These are phyloP conservation scores for Trichocladium antarcticum DNA, from an alignment of 495 filamentous ascomycete species.

Conservation along the genomic window DNA sequence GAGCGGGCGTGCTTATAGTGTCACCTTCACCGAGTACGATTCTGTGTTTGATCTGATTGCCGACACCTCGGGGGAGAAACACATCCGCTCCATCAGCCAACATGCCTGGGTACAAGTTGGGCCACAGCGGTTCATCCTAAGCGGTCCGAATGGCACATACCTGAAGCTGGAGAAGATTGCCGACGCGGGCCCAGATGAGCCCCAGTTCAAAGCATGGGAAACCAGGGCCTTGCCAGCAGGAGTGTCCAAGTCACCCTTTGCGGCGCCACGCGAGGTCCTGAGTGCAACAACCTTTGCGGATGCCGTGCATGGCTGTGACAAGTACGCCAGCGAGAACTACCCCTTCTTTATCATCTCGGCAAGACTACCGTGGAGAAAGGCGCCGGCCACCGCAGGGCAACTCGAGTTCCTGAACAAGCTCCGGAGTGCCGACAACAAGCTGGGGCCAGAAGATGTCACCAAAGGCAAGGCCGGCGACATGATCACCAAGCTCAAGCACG, in stretches of 20 bases:
- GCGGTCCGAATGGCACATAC: slow-evolving; percentile 42
- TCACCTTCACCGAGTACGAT: slow-evolving; percentile 81
- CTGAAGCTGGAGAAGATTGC: slow-evolving; percentile 48
- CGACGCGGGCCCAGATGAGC: slow-evolving; percentile 4
- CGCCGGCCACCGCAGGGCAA: slow-evolving; percentile 57
- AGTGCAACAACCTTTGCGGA: slow-evolving; percentile 48
- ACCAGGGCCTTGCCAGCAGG: slow-evolving; percentile 27
- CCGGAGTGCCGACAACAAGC: slow-evolving; percentile 41
- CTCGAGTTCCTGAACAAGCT: slow-evolving; percentile 61
- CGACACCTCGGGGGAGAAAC: slow-evolving; percentile 64
- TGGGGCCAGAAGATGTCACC: slow-evolving; percentile 48
- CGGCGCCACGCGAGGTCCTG: slow-evolving; percentile 55
- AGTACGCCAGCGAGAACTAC: slow-evolving; percentile 56
- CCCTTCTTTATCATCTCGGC: slow-evolving; percentile 46
- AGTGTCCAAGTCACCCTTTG: slow-evolving; percentile 44
- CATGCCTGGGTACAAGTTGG: slow-evolving; percentile 71
- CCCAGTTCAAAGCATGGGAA: slow-evolving; percentile 29
- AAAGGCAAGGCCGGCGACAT: slow-evolving; percentile 81
- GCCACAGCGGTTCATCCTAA: slow-evolving; percentile 54
- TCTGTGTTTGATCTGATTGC: slow-evolving; percentile 75
- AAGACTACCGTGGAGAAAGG: slow-evolving; percentile 53
- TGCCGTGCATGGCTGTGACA: slow-evolving; percentile 75
- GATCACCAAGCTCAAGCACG: slow-evolving; percentile 83
- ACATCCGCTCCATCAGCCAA: slow-evolving; percentile 64
- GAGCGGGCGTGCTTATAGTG: slow-evolving; percentile 20